These are phyloP conservation scores for Crucibulum laeve DNA, from an alignment of 768 basidiomycete species.

Conservation along the genomic window DNA sequence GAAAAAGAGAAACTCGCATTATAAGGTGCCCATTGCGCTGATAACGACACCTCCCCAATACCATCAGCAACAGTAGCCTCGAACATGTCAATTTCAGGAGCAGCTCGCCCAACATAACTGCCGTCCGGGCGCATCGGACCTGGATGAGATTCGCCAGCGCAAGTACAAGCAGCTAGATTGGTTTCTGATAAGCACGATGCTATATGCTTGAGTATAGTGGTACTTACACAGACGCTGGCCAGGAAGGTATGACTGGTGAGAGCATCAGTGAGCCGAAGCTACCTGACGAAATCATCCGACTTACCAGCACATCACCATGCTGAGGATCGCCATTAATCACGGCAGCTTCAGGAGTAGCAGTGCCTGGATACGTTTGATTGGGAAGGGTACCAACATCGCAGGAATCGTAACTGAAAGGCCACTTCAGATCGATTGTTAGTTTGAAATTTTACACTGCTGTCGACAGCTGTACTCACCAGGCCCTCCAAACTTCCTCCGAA, in stretches of 20 bases:
- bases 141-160: conserved; percentile 36
- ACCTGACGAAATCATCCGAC: too few relatives aligned
- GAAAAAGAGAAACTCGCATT: conserved; percentile 41
- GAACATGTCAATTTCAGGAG: conserved; percentile 67
- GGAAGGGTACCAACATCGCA: conserved; percentile 92
- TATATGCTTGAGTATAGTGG: too few relatives aligned
- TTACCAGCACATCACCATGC: conserved; percentile 59
- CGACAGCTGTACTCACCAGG: conserved; percentile 38
- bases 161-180: conserved; percentile 35
- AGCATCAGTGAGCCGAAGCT: too few relatives aligned
- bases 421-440: conserved; percentile 33
- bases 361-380: conserved; percentile 72
- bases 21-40: conserved; percentile 53
- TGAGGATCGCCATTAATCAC: conserved; percentile 53
- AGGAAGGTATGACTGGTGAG: conserved; percentile 64
- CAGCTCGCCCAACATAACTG: conserved; percentile 50
- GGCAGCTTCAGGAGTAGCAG: conserved; percentile 60
- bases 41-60: conserved; percentile 38
- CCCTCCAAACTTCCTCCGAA: conserved; percentile 86
- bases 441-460: background rate
- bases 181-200: too few relatives aligned
- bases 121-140: conserved; percentile 40
- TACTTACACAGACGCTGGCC: conserved; percentile 55
- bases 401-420: conserved; percentile 79
- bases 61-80: conserved; percentile 41